Conservation (phyloP, 768 basidiomycete genomes). For the Gloeophyllum trabeum region DNA sequence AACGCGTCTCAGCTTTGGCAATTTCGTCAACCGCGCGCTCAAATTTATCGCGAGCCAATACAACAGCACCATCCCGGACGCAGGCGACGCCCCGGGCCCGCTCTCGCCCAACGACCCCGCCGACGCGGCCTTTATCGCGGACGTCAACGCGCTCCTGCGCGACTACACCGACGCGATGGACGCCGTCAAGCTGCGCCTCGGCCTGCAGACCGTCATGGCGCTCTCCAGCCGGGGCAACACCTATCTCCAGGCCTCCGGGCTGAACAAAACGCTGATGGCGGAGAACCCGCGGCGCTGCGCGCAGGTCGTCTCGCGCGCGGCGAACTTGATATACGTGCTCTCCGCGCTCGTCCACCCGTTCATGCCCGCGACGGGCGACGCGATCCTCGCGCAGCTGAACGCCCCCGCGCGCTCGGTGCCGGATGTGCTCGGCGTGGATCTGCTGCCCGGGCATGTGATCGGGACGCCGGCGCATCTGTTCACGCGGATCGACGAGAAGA, state of each 20-base stretch:
- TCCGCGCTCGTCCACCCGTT: constrained; percentile 85
- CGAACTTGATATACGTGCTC: constrained; percentile 89
- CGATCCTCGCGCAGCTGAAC: constrained; percentile 80
- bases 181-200: constrained; percentile 77
- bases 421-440: constrained; percentile 60
- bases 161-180: constrained; percentile 88
- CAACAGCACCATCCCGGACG: constrained; percentile 69
- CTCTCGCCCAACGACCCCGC: constrained; percentile 53
- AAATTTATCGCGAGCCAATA: constrained; percentile 90
- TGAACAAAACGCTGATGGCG: constrained; percentile 82
- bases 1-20: constrained; percentile 61
- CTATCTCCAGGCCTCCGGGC: constrained; percentile 87
- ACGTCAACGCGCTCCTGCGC: constrained; percentile 67
- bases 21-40: constrained; percentile 90
- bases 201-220: constrained; percentile 82
- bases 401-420: constrained; percentile 80
- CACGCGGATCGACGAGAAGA: constrained; percentile 86
- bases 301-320: constrained; percentile 78
- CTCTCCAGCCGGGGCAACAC: constrained; percentile 84
- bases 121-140: constrained; percentile 68
- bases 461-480: constrained; percentile 86
- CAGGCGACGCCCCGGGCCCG: constrained; percentile 57
- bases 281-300: constrained; percentile 79
- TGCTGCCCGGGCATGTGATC: constrained; percentile 78
- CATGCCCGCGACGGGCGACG: constrained; percentile 85